These are phyloP conservation scores for Scutellaria baicalensis DNA, from an alignment of 257 asterid species.

Conservation along the genomic window DNA sequence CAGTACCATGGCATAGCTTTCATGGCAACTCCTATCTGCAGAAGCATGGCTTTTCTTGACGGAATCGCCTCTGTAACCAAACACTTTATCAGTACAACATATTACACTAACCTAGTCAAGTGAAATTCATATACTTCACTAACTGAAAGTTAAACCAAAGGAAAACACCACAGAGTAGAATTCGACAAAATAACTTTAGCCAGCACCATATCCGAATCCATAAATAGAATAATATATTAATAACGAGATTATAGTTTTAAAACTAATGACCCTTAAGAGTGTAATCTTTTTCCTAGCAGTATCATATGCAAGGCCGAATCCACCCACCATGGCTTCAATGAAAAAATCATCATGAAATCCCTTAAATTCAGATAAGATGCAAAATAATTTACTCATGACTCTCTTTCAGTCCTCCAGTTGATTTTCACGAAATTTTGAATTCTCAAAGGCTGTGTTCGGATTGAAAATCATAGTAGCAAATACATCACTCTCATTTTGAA, in stretches of 20 bases:
- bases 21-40: constrained; percentile 94
- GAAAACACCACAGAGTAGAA: neutral
- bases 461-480: too few relatives aligned
- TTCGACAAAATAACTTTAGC: neutral
- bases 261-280: neutral
- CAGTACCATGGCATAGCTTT: constrained; percentile 95
- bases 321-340: too few relatives aligned
- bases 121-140: neutral
- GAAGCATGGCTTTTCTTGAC: constrained; percentile 72
- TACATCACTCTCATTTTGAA: too few relatives aligned
- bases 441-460: too few relatives aligned
- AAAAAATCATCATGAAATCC: too few relatives aligned
- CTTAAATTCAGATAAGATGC: neutral
- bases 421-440: neutral
- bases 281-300: neutral
- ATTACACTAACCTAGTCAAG: neutral
- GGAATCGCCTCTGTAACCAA: constrained; percentile 75
- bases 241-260: neutral
- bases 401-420: neutral
- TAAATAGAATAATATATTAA: neutral
- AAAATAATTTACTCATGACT: neutral
- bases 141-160: neutral
- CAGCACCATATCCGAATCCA: neutral
- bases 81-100: constrained; percentile 15
- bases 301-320: neutral